Percentiles rank a stretch among this genome's conserved stretches.
Evolutionary conservation across 2,329 filamentous ascomycete genomes (phyloP).

Genomic region (Fusarium nanum): DNA sequence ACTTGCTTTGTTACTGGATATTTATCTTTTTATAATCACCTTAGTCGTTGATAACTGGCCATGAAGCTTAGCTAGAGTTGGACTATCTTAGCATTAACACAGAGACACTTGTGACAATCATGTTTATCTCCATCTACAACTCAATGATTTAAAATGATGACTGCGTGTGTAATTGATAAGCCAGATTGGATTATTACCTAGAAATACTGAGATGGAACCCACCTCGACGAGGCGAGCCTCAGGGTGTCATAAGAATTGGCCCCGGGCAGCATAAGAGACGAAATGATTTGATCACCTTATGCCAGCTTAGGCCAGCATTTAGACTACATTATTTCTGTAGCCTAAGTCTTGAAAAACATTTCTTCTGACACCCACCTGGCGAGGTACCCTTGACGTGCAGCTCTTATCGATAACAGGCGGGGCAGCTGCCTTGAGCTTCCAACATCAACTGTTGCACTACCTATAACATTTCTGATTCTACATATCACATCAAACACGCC

Average conservation of each 20-base stretch:
- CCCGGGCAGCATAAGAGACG: no score
- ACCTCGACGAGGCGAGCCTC: neutral
- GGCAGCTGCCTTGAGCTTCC: slow-evolving; percentile 39
- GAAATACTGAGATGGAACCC: neutral
- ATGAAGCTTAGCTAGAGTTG: neutral
- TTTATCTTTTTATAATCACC: neutral
- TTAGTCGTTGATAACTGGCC: neutral
- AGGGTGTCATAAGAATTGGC: no score
- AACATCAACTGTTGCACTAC: slow-evolving; percentile 36
- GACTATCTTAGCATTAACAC: neutral
- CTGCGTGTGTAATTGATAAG: neutral
- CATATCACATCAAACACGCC: slow-evolving; percentile 19
- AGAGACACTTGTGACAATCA: neutral
- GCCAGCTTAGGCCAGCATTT: no score
- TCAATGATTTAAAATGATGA: neutral
- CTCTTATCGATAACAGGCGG: slow-evolving; percentile 49
- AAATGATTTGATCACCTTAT: no score
- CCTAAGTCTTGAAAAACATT: no score
- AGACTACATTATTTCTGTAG: no score
- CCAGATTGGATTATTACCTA: neutral
- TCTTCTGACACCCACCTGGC: no score
- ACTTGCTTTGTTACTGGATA: neutral
- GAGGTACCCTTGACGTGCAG: neutral
- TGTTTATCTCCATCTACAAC: neutral
- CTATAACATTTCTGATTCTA: slow-evolving; percentile 11